Conservation (phyloP, 2,329 filamentous ascomycete species). For the Phyllachora maydis region DNA sequence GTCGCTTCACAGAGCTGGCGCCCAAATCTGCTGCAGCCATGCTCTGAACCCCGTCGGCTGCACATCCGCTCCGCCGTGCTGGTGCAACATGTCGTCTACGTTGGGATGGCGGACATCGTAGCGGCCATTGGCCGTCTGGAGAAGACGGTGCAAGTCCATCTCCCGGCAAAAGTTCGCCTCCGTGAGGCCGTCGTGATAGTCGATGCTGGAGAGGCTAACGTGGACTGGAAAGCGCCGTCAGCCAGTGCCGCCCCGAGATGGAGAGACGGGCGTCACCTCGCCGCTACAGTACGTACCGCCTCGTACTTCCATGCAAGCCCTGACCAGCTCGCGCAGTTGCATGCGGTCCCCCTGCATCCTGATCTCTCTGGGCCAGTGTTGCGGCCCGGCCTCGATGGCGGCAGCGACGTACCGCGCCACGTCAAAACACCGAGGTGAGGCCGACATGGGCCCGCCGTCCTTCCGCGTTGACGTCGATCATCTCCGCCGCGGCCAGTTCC, state of each 20-base stretch:
- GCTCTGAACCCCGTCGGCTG: conserved; percentile 27
- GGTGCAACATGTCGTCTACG: conserved; percentile 28
- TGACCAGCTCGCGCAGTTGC: conserved; percentile 36
- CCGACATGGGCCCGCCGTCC: conserved; percentile 34
- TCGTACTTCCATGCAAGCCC: conserved; percentile 24
- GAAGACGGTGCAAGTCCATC: conserved; percentile 34
- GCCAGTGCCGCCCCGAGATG: too few relatives aligned
- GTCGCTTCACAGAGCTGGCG: conserved; percentile 5
- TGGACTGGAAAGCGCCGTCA: conserved; percentile 14
- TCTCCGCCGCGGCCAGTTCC: conserved; percentile 32
- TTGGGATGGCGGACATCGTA: conserved; percentile 43
- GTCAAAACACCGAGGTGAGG: conserved; percentile 49
- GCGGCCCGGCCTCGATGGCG: conserved; percentile 39
- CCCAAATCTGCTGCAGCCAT: conserved; percentile 32
- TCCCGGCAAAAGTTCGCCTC: conserved; percentile 21
- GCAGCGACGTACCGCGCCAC: conserved; percentile 50
- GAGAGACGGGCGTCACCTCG: too few relatives aligned
- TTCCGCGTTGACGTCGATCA: conserved; percentile 30
- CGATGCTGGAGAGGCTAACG: conserved; percentile 16
- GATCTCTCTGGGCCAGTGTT: conserved; percentile 47
- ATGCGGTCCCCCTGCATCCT: conserved; percentile 47
- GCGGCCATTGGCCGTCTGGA: conserved; percentile 46
- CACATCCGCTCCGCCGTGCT: conserved; percentile 16
- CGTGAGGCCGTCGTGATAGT: conserved; percentile 17
- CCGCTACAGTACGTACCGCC: too few relatives aligned